Conservation (phyloP, 2,329 filamentous ascomycete genomes). For the Exserohilum rostratum region DNA sequence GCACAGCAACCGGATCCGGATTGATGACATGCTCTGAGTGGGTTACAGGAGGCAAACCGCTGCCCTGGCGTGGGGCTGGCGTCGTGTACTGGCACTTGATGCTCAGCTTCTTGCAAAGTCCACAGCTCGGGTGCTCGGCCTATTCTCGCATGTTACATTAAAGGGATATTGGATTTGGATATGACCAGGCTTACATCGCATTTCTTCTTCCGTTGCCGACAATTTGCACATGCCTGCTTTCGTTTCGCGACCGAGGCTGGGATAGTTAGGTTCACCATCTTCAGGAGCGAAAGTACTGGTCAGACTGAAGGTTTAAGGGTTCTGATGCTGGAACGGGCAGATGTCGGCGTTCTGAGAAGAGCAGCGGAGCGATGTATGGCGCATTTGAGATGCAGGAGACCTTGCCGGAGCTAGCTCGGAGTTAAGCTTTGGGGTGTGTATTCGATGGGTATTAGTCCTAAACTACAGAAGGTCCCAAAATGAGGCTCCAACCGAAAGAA, state of each 20-base stretch:
- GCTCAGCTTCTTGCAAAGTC: conserved; percentile 33
- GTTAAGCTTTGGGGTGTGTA: background rate
- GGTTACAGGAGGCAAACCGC: background rate
- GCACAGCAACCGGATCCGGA: background rate
- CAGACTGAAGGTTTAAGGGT: background rate
- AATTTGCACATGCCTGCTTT: conserved; percentile 42
- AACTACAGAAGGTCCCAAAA: too few species aligned
- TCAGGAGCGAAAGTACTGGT: background rate
- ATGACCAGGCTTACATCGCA: conserved; percentile 33
- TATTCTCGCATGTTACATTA: conserved; percentile 13
- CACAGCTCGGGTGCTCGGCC: conserved; percentile 33
- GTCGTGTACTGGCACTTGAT: conserved; percentile 30
- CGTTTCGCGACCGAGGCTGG: conserved; percentile 38
- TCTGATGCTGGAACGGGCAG: background rate
- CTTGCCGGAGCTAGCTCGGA: conserved; percentile 13
- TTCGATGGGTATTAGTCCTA: too few species aligned
- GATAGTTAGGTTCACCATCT: conserved; percentile 28
- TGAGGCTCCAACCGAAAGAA: too few species aligned
- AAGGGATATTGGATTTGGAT: conserved; percentile 1
- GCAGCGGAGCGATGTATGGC: background rate
- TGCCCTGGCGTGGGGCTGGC: background rate
- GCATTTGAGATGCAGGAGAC: background rate
- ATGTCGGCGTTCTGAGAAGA: background rate
- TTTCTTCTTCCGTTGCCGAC: conserved; percentile 43
- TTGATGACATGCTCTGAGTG: background rate